phyloP scores from a whole-genome alignment of 2,329 filamentous ascomycete species.

The Sporothrix inflata region DNA sequence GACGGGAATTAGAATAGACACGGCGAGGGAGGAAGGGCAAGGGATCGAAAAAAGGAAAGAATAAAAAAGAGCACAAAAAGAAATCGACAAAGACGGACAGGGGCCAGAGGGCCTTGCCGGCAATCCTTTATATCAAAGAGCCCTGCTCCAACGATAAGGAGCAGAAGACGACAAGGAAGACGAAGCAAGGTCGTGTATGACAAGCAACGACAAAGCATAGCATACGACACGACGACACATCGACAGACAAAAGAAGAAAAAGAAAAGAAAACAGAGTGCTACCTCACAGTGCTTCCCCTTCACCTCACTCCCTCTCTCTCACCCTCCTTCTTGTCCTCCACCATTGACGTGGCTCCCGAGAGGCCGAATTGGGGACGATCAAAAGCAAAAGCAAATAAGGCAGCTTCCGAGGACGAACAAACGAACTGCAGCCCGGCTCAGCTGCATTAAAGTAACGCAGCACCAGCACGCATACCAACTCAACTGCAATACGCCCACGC shows the following conservation, averaged over 20 bases:
- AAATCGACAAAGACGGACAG: background rate
- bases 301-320: background rate
- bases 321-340: background rate
- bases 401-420: background rate
- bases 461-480: background rate
- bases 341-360: background rate
- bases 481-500: background rate
- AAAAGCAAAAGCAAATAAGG: background rate
- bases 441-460: conserved; percentile 20
- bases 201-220: background rate
- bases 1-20: conserved; percentile 10
- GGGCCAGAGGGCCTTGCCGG: conserved; percentile 19
- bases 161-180: background rate
- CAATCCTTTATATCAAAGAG: conserved; percentile 29
- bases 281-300: background rate
- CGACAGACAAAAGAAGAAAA: background rate
- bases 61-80: background rate
- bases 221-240: background rate
- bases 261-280: background rate
- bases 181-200: background rate
- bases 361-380: background rate
- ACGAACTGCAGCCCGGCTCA: conserved; percentile 4
- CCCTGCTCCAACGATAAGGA: conserved; percentile 15
- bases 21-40: background rate
- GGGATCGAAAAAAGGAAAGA: background rate